Conservation (phyloP, 148 eudicot genomes). For the Agrostemma githago region DNA sequence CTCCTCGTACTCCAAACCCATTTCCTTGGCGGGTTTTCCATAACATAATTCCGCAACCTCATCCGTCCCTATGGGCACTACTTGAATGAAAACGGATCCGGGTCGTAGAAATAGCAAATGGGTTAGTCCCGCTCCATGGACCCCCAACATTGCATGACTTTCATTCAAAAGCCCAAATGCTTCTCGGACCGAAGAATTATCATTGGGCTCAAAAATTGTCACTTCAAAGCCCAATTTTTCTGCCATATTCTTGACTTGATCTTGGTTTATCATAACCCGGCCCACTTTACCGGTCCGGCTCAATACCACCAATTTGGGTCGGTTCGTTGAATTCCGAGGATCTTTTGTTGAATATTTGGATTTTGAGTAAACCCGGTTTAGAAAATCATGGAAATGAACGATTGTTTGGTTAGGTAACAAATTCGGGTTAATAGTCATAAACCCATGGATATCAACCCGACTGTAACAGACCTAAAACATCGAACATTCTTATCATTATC, state of each 20-base stretch:
- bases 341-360: not conserved
- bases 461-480: conserved; percentile 33
- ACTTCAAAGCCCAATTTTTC: conserved; percentile 34
- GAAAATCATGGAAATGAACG: conserved; percentile 32
- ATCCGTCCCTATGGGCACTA: conserved; percentile 41
- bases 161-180: conserved; percentile 24
- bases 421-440: conserved; percentile 35
- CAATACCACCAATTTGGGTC: conserved; percentile 30
- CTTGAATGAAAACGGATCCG: conserved; percentile 30
- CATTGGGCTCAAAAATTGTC: conserved; percentile 27
- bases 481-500: conserved; percentile 20
- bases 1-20: conserved; percentile 44
- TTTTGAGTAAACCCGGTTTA: conserved; percentile 20
- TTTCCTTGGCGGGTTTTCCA: conserved; percentile 35
- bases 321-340: not conserved
- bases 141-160: conserved; percentile 35
- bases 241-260: conserved; percentile 17
- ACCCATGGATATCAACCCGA: conserved; percentile 46
- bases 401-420: conserved; percentile 20
- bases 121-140: conserved; percentile 30
- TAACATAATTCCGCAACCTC: conserved; percentile 34
- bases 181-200: conserved; percentile 15
- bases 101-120: conserved; percentile 24
- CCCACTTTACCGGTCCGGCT: conserved; percentile 23
- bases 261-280: conserved; percentile 29